These are phyloP conservation scores for Komagataella kurtzmanii DNA, from an alignment of 805 yeast species.

Conservation along the genomic window DNA sequence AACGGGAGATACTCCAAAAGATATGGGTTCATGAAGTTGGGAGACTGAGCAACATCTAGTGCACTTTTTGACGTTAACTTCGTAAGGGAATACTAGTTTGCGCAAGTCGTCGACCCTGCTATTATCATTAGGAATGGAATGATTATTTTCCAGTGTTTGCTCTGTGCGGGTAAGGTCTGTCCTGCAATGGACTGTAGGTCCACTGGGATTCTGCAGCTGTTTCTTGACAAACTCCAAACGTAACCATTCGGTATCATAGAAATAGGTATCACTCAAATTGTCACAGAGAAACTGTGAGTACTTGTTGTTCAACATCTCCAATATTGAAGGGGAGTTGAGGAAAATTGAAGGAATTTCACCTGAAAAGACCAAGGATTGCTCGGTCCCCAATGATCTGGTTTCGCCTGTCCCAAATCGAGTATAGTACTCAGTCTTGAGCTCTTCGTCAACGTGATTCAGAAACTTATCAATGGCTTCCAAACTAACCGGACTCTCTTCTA, in stretches of 20 bases:
- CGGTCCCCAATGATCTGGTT: not conserved
- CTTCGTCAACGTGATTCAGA: constrained; percentile 39
- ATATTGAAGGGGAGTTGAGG: constrained; percentile 1
- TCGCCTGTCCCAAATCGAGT: not conserved
- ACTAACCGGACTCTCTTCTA: constrained; percentile 38
- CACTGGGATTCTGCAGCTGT: not conserved
- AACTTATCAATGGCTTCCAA: constrained; percentile 46
- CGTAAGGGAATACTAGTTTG: not conserved
- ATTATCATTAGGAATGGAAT: constrained; percentile 10
- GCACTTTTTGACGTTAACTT: constrained; percentile 21
- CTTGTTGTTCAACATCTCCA: constrained; percentile 14
- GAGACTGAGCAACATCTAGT: constrained; percentile 40
- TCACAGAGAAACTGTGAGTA: constrained; percentile 16
- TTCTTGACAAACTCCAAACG: not conserved
- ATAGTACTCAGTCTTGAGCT: not conserved
- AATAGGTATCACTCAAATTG: constrained; percentile 16
- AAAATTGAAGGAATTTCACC: constrained; percentile 5
- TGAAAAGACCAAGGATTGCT: not conserved
- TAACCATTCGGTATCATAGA: constrained; percentile 10
- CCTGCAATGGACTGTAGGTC: not conserved
- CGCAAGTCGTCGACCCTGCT: constrained; percentile 7
- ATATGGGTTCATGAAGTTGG: constrained; percentile 18
- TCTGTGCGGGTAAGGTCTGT: not conserved
- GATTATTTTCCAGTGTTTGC: constrained; percentile 14
- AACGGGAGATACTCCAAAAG: constrained; percentile 15